Evolutionary conservation across 75 land plant species (phyloP).

Genomic region (Pinus taeda): DNA sequence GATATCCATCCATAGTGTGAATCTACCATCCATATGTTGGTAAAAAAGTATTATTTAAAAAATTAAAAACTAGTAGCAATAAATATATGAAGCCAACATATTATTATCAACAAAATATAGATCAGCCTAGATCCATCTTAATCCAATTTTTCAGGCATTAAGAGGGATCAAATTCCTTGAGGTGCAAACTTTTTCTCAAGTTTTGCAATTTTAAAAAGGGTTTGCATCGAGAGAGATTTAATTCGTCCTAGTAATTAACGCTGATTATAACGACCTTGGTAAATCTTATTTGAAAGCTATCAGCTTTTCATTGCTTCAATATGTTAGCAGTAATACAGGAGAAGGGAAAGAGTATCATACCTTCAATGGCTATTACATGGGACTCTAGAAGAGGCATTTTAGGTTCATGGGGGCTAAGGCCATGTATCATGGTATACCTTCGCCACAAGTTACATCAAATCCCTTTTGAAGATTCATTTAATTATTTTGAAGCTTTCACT

Average conservation of each 20-base stretch:
- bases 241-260: too few relatives aligned
- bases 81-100: too few relatives aligned
- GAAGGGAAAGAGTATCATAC: neutral
- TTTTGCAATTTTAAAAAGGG: neutral
- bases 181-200: neutral
- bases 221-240: too few relatives aligned
- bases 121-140: too few relatives aligned
- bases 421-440: neutral
- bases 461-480: neutral
- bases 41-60: too few relatives aligned
- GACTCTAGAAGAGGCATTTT: neutral
- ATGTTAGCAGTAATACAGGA: neutral
- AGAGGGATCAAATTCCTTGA: neutral
- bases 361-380: neutral
- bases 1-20: too few relatives aligned
- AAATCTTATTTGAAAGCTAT: neutral
- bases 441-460: neutral
- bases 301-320: neutral
- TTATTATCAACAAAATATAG: too few relatives aligned
- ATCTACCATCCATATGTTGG: too few relatives aligned
- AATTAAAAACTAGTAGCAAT: too few relatives aligned
- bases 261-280: neutral
- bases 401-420: too few relatives aligned
- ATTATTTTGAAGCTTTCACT: neutral
- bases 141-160: neutral